These are phyloP conservation scores for Clarireedia paspali DNA, from an alignment of 2,329 filamentous ascomycete genomes.

Conservation along the genomic window DNA sequence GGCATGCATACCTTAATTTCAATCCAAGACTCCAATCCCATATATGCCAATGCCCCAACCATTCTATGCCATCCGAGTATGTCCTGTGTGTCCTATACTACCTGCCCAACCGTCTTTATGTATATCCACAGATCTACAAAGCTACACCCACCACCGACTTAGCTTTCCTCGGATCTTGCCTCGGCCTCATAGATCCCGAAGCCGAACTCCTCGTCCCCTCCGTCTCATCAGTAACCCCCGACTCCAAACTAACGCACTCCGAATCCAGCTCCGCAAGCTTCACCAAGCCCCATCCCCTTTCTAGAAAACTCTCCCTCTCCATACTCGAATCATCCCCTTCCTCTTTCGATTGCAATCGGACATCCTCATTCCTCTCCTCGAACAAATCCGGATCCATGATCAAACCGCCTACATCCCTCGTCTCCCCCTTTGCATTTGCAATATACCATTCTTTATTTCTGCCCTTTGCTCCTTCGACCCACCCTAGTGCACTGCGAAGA, in stretches of 20 bases:
- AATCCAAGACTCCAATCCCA: too few species aligned
- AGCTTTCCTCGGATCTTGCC: too few species aligned
- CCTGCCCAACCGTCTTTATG: too few species aligned
- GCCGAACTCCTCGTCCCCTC: not conserved
- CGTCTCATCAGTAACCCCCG: not conserved
- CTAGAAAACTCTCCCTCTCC: constrained; percentile 4
- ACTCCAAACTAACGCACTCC: constrained; percentile 3
- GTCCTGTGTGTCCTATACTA: too few species aligned
- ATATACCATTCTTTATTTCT: constrained; percentile 5
- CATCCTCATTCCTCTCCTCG: not conserved
- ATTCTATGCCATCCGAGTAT: too few species aligned
- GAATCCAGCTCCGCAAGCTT: constrained; percentile 1
- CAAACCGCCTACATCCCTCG: constrained; percentile 5
- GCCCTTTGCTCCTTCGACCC: constrained; percentile 13
- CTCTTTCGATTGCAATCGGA: not conserved
- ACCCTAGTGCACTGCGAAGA: constrained; percentile 19
- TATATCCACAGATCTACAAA: too few species aligned
- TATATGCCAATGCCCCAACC: too few species aligned
- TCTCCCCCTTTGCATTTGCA: constrained; percentile 1
- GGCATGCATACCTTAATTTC: too few species aligned
- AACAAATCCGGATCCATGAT: not conserved
- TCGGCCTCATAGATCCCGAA: too few species aligned
- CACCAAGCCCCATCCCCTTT: constrained; percentile 4
- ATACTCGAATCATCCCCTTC: constrained; percentile 1
- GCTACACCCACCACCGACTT: too few species aligned